These are phyloP conservation scores for Pyrrhoderma noxium DNA, from an alignment of 1,284 basidiomycete species.

Conservation along the genomic window DNA sequence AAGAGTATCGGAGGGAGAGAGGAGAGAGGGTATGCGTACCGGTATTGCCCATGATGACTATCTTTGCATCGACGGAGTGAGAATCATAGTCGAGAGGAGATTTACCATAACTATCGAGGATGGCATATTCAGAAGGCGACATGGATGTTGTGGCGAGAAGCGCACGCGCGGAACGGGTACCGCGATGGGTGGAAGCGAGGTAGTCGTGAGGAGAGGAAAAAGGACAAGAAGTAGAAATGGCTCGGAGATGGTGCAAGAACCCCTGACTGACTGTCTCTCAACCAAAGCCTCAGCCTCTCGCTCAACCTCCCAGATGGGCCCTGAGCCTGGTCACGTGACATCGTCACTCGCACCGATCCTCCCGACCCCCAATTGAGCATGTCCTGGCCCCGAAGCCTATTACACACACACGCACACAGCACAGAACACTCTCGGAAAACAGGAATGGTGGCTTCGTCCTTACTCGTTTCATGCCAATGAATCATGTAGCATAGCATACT, in stretches of 20 bases:
- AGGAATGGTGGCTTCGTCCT: no score
- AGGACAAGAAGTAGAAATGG: conserved; percentile 1
- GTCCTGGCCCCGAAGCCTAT: no score
- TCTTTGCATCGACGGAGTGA: conserved; percentile 88
- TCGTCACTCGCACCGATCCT: background rate
- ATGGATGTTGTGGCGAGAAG: conserved; percentile 20
- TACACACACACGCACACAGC: no score
- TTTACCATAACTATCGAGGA: conserved; percentile 55
- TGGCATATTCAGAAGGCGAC: conserved; percentile 17
- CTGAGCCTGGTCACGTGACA: conserved; percentile 4
- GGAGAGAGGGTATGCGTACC: conserved; percentile 37
- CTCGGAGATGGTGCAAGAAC: background rate
- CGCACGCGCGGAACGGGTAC: conserved; percentile 28
- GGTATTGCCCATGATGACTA: conserved; percentile 94
- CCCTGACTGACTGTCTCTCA: conserved; percentile 8
- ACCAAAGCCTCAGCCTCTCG: conserved; percentile 10
- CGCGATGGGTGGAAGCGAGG: conserved; percentile 1
- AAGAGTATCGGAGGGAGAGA: background rate
- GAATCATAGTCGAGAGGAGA: conserved; percentile 48
- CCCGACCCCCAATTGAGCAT: background rate
- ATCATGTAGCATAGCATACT: no score
- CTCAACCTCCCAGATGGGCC: background rate
- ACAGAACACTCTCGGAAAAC: no score
- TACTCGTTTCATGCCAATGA: no score
- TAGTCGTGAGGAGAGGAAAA: conserved; percentile 5